Percentiles rank a stretch among this genome's conserved stretches.
Conservation (phyloP, 805 yeast species). For the Torulaspora delbrueckii region DNA sequence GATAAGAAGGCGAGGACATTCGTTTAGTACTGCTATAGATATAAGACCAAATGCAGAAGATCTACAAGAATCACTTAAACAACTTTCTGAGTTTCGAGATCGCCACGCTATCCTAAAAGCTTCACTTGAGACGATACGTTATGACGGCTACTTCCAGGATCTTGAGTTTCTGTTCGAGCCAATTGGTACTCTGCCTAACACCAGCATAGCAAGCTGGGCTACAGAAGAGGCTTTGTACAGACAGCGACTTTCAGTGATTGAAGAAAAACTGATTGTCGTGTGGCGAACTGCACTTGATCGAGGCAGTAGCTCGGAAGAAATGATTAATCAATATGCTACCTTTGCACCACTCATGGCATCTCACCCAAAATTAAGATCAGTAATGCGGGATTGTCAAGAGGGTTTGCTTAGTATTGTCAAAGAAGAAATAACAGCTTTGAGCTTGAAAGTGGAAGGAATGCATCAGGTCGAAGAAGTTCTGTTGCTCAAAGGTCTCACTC, state of each 20-base stretch:
- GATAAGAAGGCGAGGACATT: slow-evolving; percentile 59
- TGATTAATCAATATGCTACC: slow-evolving; percentile 48
- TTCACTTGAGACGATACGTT: slow-evolving; percentile 32
- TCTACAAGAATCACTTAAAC: slow-evolving; percentile 42
- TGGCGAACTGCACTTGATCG: slow-evolving; percentile 39
- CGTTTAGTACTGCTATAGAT: slow-evolving; percentile 61
- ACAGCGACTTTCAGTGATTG: slow-evolving; percentile 42
- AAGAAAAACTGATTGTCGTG: slow-evolving; percentile 40
- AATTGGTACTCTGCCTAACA: slow-evolving; percentile 34
- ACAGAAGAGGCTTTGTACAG: slow-evolving; percentile 40
- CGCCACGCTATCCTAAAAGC: slow-evolving; percentile 48
- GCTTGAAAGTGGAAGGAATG: slow-evolving; percentile 37
- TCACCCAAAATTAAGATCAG: slow-evolving; percentile 52
- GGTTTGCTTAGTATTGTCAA: slow-evolving; percentile 47
- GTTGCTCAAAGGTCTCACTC: slow-evolving; percentile 44
- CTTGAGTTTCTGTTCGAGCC: slow-evolving; percentile 41
- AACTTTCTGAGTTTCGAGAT: slow-evolving; percentile 43
- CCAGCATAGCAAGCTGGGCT: slow-evolving; percentile 33
- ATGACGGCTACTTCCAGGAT: slow-evolving; percentile 27
- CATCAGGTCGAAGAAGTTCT: slow-evolving; percentile 35
- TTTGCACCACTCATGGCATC: slow-evolving; percentile 43
- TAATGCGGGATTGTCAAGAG: slow-evolving; percentile 56
- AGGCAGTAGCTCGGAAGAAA: slow-evolving; percentile 40
- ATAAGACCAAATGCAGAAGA: slow-evolving; percentile 43
- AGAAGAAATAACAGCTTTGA: slow-evolving; percentile 42